Evolutionary conservation across 2,329 filamentous ascomycete species (phyloP).

Genomic region (Chlorencoelia australis): DNA sequence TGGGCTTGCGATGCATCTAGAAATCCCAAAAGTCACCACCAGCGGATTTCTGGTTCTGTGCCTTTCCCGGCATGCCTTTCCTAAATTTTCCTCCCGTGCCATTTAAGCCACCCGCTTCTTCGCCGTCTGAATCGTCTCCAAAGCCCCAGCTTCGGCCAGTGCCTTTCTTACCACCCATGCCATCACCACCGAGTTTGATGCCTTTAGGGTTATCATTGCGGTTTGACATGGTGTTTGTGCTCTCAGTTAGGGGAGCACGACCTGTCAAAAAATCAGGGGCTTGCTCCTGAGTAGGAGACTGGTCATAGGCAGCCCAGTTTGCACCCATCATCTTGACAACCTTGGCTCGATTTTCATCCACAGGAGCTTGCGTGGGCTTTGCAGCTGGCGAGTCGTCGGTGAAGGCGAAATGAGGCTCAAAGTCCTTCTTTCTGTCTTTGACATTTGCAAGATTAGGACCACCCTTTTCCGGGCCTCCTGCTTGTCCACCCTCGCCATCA

Average conservation of each 20-base stretch:
- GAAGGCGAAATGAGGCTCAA: constrained; percentile 69
- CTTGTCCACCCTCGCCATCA: constrained; percentile 34
- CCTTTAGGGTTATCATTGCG: constrained; percentile 17
- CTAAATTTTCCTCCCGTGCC: constrained; percentile 11
- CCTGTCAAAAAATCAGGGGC: too few species aligned
- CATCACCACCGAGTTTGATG: constrained; percentile 38
- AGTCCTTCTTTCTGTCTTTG: constrained; percentile 64
- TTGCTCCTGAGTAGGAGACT: constrained; percentile 36
- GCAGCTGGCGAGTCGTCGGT: constrained; percentile 52
- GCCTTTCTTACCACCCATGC: constrained; percentile 41
- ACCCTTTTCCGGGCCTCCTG: constrained; percentile 10
- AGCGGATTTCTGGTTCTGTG: constrained; percentile 19
- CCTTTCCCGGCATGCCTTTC: constrained; percentile 22
- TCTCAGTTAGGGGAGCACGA: constrained; percentile 5
- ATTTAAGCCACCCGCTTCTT: constrained; percentile 24
- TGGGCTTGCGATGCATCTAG: constrained; percentile 11
- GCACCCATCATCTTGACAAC: constrained; percentile 65
- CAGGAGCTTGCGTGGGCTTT: constrained; percentile 32
- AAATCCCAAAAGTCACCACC: constrained; percentile 31
- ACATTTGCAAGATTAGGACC: constrained; percentile 51
- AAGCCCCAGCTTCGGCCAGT: constrained; percentile 41
- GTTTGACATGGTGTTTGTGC: constrained; percentile 13
- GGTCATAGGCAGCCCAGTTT: constrained; percentile 46
- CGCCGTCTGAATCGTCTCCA: constrained; percentile 40
- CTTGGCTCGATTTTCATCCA: constrained; percentile 54